Base-by-base conservation (phyloP, 2,329 filamentous ascomycete genomes). In the Akanthomyces uredinophilus region DNA sequence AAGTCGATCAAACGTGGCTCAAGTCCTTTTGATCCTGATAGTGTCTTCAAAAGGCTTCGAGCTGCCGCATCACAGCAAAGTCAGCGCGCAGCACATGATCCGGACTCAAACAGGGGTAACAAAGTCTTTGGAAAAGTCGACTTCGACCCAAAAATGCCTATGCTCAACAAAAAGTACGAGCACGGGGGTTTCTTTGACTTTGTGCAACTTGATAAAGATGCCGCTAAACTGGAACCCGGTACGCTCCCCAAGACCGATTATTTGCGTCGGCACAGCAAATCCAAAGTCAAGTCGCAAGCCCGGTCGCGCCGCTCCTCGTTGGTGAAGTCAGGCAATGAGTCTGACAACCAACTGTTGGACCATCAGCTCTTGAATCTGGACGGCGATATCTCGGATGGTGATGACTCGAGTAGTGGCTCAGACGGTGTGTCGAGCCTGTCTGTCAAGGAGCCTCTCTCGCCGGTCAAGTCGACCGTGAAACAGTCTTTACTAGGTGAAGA, bases 121-220 rank as follows among this genome's bases (percentile, higher is more conserved):
- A 84, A 79, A 63, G 74, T 81, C 13, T 87, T 85, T 64, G 80
- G 82, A 37, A 83, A 79, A 64, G 76, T 86, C 35, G 75, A 80
- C 44, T 83, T 87, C 54, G 81, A 83, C 29, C 77, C 81, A 5
- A 76, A 76, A 18, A 72, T 86, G 37, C 79, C 82, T 0, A 71
- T 80, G 60, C 82, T 83, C 49, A 84, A 81, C 65, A 83, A 81
- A 65, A 86, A 86, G 66, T 87, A 87, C 65, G 79, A 83, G 65
- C 78, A 80, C 51, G 82, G 80, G 5, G 84, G 84, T 16, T 76
- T 79, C 2, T 87, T 83, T 64, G 78, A 82, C 63, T 83, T 78
- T 53, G 66, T 64, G n/a, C 37, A 56, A 22, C 13, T n/a, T 27
- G 46, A 51, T 5, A 54, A 58, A 54, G 39, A 41, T 49, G 35